These are phyloP conservation scores for Juglanconis sp. DNA, from an alignment of 2,329 filamentous ascomycete genomes.

Conservation along the genomic window DNA sequence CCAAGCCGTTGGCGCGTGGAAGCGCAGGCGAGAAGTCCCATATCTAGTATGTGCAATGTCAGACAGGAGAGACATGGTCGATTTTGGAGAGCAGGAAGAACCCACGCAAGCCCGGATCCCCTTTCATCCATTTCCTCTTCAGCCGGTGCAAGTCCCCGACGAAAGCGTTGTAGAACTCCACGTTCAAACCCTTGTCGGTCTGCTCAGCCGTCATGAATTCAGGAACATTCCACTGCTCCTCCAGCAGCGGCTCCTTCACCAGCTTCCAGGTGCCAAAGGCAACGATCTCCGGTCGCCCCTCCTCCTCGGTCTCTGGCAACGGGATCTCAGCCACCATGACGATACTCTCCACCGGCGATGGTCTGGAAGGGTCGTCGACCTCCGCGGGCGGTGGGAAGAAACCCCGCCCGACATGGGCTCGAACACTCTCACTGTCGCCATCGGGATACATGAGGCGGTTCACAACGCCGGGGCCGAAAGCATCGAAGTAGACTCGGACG, in stretches of 20 bases:
- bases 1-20: conserved; percentile 24
- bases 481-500: conserved; percentile 9
- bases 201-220: conserved; percentile 17
- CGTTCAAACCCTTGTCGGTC: conserved; percentile 22
- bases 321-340: conserved; percentile 26
- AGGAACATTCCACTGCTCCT: conserved; percentile 25
- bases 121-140: conserved; percentile 20
- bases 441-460: conserved; percentile 24
- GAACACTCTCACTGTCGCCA: conserved; percentile 19
- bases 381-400: conserved; percentile 14
- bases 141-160: conserved; percentile 23
- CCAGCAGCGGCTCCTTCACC: conserved; percentile 20
- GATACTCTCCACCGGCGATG: conserved; percentile 3
- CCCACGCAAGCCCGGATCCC: conserved; percentile 26
- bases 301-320: conserved; percentile 5
- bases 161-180: conserved; percentile 24
- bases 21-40: conserved; percentile 24
- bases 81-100: not conserved
- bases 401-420: conserved; percentile 16
- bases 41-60: conserved; percentile 3
- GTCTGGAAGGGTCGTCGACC: not conserved
- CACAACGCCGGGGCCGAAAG: conserved; percentile 21
- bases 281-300: conserved; percentile 24
- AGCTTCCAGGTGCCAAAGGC: conserved; percentile 28
- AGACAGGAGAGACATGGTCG: not conserved